Evolutionary conservation across 345 rosid species (phyloP), one percentile per base, ranked within the genome.

Genomic region (Alliaria petiolata): DNA sequence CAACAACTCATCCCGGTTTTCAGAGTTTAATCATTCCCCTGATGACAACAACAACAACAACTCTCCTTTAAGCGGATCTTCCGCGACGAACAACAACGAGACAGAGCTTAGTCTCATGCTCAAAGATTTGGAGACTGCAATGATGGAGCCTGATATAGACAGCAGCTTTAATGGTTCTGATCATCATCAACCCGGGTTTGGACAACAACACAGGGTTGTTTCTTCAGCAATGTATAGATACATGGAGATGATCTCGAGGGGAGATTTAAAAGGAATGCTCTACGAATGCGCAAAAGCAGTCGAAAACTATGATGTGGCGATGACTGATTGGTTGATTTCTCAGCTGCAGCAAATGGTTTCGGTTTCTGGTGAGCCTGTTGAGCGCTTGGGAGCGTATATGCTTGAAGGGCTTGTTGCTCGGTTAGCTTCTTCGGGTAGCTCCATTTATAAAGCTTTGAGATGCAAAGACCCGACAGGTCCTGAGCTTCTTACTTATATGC

Each of bases 341-440:
- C 84, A 86, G 78, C 64, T 89, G 25, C 87, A 82, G 12, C 81
- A 75, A 28, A 81, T 87, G 96, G 96, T 95, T 60, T 95, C 99
- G 0, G 99, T 91, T 67, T 84, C 89, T 12, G 99, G 99, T 12
- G 91, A 91, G 68, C 97, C 99, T 4, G 57, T 88, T 34, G 96
- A 95, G 52, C 95, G 97, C 3, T 43, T 95, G 38, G 95, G 90
- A 52, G 99, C 99, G 2, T 95, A 95, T 80, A 81, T 89, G 89
- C 76, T 89, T 67, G 99, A 95, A 83, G 96, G 97, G 13, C 89
- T 95, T 8, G 78, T 91, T 36, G 97, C 99, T 26, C 76, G 86
- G 80, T 53, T 91, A 81, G 87, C 90, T 8, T 83, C 85, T 38
- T 87, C 97, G 0, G 97, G 99, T 72, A 91, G 97, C 64, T 79